These are phyloP conservation scores for Cytospora leucostoma DNA, from an alignment of 2,329 filamentous ascomycete species.

Conservation along the genomic window DNA sequence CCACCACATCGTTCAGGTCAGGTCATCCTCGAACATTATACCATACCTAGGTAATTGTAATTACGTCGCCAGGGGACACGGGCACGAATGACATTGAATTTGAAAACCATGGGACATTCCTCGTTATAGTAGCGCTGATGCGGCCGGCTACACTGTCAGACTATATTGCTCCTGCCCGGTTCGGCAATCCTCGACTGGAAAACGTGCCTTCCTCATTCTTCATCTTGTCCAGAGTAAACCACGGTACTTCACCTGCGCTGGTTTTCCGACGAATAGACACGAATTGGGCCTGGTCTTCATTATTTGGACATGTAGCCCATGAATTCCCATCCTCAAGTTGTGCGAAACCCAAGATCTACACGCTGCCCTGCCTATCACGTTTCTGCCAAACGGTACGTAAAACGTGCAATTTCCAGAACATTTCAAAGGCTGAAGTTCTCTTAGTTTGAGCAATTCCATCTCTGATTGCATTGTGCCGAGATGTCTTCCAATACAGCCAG, in stretches of 20 bases:
- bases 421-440: background rate
- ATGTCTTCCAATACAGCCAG: background rate
- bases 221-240: background rate
- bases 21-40: background rate
- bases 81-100: background rate
- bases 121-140: background rate
- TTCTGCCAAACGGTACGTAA: background rate
- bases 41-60: too few species aligned
- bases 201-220: constrained; percentile 2
- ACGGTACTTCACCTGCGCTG: too few species aligned
- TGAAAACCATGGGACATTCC: background rate
- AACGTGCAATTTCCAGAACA: background rate
- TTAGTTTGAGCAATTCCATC: background rate
- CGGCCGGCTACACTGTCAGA: background rate
- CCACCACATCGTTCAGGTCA: background rate
- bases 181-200: background rate
- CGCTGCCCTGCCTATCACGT: background rate
- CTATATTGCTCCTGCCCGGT: background rate
- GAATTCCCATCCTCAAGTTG: too few species aligned
- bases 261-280: too few species aligned
- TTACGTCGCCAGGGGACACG: background rate
- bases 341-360: background rate
- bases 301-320: too few species aligned
- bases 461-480: background rate
- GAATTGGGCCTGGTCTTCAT: too few species aligned